These are phyloP conservation scores for Beverwykella pulmonaria DNA, from an alignment of 495 filamentous ascomycete genomes.

Conservation along the genomic window DNA sequence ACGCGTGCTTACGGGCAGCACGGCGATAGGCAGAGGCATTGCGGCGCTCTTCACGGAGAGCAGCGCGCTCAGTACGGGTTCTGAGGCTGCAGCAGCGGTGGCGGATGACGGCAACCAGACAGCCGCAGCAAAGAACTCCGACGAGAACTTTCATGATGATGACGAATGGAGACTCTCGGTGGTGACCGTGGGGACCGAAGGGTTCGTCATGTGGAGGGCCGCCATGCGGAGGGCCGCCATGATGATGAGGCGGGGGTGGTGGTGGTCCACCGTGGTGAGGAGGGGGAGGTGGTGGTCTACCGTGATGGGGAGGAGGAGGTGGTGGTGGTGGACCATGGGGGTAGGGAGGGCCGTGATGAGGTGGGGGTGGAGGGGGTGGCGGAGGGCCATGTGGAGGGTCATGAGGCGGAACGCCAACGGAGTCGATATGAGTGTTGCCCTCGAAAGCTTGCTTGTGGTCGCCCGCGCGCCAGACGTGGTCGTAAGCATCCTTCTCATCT, in stretches of 20 bases:
- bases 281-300: neutral
- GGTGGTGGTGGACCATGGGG: too few species aligned
- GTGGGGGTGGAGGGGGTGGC: neutral
- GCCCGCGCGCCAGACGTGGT: constrained; percentile 17
- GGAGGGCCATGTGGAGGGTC: neutral
- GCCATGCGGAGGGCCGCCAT: constrained; percentile 13
- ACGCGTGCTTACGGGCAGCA: constrained; percentile 40
- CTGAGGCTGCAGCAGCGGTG: constrained; percentile 39
- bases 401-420: constrained; percentile 8
- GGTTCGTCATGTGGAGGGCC: neutral
- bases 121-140: constrained; percentile 32
- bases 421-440: constrained; percentile 1
- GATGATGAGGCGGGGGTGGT: constrained; percentile 3
- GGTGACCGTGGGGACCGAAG: constrained; percentile 6
- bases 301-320: constrained; percentile 11
- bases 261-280: too few species aligned
- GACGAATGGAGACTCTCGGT: constrained; percentile 11
- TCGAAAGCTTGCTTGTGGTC: constrained; percentile 16
- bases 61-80: constrained; percentile 41
- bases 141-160: constrained; percentile 25
- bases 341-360: too few species aligned
- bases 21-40: constrained; percentile 42
- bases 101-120: constrained; percentile 38
- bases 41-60: constrained; percentile 44
- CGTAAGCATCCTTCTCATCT: constrained; percentile 23